Conservation (phyloP, 2,329 filamentous ascomycete species). For the Nannizzia gypsea region DNA sequence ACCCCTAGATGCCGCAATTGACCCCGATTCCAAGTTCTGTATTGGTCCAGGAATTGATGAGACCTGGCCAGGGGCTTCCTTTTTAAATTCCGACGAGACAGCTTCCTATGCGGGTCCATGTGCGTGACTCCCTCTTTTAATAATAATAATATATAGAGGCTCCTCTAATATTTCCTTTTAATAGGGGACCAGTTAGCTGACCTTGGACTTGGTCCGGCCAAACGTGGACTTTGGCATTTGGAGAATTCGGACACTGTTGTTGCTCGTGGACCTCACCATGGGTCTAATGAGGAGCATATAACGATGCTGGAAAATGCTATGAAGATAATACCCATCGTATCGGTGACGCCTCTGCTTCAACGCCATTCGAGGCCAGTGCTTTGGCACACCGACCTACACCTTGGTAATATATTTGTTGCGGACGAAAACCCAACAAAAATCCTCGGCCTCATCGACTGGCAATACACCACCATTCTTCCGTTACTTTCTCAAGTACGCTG, state of each 20-base stretch:
- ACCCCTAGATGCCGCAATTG: conserved; percentile 18
- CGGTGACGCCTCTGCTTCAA: background rate
- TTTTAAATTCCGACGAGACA: too few species aligned
- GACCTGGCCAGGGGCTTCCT: background rate
- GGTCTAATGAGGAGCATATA: too few species aligned
- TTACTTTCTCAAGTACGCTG: conserved; percentile 18
- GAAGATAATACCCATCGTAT: background rate
- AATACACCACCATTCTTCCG: conserved; percentile 23
- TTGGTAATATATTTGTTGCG: conserved; percentile 30
- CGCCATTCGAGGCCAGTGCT: conserved; percentile 12
- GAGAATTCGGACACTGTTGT: background rate
- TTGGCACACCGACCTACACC: conserved; percentile 32
- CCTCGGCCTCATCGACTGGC: conserved; percentile 33
- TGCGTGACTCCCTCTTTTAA: background rate
- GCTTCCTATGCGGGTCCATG: background rate
- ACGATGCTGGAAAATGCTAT: background rate
- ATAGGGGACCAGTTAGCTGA: too few species aligned
- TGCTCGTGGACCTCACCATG: background rate
- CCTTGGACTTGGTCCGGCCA: too few species aligned
- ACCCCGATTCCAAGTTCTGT: background rate
- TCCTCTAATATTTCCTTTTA: too few species aligned
- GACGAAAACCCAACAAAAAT: conserved; percentile 9
- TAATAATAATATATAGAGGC: background rate
- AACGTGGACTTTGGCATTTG: too few species aligned
- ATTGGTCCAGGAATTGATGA: conserved; percentile 11